phyloP scores from a whole-genome alignment of 495 filamentous ascomycete genomes.

The Penicillium samsonianum region DNA sequence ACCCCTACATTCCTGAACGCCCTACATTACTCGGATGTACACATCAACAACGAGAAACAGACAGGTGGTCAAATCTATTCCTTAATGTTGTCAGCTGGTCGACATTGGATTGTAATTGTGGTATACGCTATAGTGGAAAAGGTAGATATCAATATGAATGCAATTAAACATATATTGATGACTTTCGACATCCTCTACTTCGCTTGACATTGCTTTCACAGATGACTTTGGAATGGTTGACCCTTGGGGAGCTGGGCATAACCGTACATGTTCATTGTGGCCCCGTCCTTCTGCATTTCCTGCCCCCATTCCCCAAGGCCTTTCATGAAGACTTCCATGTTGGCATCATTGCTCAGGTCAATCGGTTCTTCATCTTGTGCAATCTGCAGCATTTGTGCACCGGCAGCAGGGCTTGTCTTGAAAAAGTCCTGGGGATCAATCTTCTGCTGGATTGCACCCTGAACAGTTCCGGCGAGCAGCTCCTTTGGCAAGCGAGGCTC shows the following conservation, averaged over 20 bases:
- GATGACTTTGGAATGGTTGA: not conserved
- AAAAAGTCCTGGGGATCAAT: constrained; percentile 50
- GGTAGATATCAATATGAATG: not conserved
- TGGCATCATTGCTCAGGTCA: constrained; percentile 15
- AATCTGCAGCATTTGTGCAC: constrained; percentile 19
- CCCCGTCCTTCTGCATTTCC: not conserved
- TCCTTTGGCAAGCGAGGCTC: constrained; percentile 52
- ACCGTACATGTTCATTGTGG: not conserved
- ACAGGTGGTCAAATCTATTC: not conserved
- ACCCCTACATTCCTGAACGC: not conserved
- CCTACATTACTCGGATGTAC: not conserved
- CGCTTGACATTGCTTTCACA: not conserved
- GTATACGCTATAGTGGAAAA: not conserved
- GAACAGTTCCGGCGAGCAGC: constrained; percentile 48
- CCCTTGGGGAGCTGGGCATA: constrained; percentile 1
- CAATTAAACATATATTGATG: not conserved
- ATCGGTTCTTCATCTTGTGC: constrained; percentile 17
- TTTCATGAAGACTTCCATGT: constrained; percentile 11
- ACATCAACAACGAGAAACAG: not conserved
- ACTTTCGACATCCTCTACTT: not conserved
- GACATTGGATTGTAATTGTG: not conserved
- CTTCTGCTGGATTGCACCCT: constrained; percentile 46
- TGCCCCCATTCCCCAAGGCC: constrained; percentile 7
- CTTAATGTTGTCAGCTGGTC: not conserved
- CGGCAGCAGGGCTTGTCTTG: constrained; percentile 44